Evolutionary conservation across 352 stramenopile species (phyloP).

Genomic region (Phytophthora sp.): DNA sequence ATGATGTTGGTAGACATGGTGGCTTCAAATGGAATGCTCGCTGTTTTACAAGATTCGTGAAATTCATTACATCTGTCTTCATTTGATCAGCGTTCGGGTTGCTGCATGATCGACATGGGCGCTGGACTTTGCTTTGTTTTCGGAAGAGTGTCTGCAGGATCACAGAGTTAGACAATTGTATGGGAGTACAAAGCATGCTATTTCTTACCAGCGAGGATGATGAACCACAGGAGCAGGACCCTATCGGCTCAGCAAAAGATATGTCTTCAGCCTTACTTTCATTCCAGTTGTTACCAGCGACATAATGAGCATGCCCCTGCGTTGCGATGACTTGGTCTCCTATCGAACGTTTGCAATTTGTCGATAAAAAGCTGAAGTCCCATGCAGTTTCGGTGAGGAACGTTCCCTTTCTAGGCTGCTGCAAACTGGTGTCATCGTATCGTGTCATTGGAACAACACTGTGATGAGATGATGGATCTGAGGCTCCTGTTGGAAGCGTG

Average conservation of each 20-base stretch:
- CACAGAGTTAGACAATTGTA: background rate
- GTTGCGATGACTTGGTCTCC: background rate
- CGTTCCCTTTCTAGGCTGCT: constrained; percentile 3
- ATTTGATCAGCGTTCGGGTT: background rate
- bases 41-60: constrained; percentile 63
- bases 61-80: constrained; percentile 18
- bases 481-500: background rate
- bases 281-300: background rate
- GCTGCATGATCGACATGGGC: constrained; percentile 23
- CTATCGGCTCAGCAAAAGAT: constrained; percentile 1
- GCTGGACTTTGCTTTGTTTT: constrained; percentile 27
- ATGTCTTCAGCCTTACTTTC: constrained; percentile 11
- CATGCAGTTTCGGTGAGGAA: constrained; percentile 28
- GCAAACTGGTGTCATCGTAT: background rate
- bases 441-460: constrained; percentile 1
- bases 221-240: constrained; percentile 24
- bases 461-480: background rate
- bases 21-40: constrained; percentile 64
- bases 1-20: constrained; percentile 26
- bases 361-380: background rate
- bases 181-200: background rate
- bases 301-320: background rate
- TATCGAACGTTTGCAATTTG: background rate
- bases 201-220: constrained; percentile 27
- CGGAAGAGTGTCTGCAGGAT: constrained; percentile 26